phyloP scores from a whole-genome alignment of 2,329 filamentous ascomycete genomes.

The Pseudogymnoascus sp. region DNA sequence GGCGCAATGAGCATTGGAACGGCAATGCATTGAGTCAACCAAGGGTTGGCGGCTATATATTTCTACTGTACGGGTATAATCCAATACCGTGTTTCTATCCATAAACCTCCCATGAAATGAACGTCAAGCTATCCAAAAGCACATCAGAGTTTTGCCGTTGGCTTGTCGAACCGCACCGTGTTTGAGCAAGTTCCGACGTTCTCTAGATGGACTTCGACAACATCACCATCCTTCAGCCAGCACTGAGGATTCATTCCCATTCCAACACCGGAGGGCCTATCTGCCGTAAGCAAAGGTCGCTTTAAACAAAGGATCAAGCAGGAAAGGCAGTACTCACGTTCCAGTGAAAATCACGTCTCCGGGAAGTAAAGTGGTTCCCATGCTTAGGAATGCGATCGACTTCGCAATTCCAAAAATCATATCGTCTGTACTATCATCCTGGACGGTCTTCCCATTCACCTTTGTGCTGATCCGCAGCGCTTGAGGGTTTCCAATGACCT shows the following conservation, averaged over 20 bases:
- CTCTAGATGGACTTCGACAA: constrained; percentile 62
- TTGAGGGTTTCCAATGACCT: constrained; percentile 51
- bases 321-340: constrained; percentile 38
- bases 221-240: constrained; percentile 64
- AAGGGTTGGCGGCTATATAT: neutral
- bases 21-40: constrained; percentile 1
- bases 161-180: constrained; percentile 39
- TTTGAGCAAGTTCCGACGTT: constrained; percentile 54
- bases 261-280: constrained; percentile 60
- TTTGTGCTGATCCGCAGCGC: constrained; percentile 48
- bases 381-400: constrained; percentile 52
- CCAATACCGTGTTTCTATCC: constrained; percentile 6
- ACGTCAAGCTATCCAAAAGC: neutral
- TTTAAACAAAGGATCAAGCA: neutral
- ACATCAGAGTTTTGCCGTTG: constrained; percentile 30
- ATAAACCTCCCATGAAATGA: constrained; percentile 3
- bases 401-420: constrained; percentile 57
- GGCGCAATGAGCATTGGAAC: neutral
- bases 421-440: constrained; percentile 50
- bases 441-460: constrained; percentile 51
- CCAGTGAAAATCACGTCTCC: constrained; percentile 62
- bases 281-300: neutral
- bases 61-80: constrained; percentile 2
- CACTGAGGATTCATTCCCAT: constrained; percentile 60
- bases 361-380: constrained; percentile 54